phyloP scores from a whole-genome alignment of 2,329 filamentous ascomycete genomes.

The Ascochyta clinopodiicola region DNA sequence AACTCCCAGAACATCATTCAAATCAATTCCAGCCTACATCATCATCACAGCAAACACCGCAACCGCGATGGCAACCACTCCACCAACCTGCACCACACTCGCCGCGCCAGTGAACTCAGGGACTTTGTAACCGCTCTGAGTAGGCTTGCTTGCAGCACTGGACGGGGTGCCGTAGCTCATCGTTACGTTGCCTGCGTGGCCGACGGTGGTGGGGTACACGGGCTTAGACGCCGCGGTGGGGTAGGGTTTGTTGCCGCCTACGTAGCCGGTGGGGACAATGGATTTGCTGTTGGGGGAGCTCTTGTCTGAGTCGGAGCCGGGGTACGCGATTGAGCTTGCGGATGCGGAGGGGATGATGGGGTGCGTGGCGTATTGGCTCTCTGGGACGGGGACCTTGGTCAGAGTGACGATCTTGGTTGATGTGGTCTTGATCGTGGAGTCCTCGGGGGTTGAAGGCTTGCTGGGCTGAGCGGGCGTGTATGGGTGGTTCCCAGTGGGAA shows the following conservation, averaged over 20 bases:
- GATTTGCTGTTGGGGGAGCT: conserved; percentile 3
- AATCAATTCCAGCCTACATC: conserved; percentile 16
- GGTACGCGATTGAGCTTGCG: conserved; percentile 6
- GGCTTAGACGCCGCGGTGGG: conserved; percentile 3
- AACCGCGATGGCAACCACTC: conserved; percentile 16
- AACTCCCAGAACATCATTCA: not conserved
- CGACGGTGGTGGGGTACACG: not conserved
- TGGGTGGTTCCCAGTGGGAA: conserved; percentile 1
- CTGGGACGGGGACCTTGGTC: conserved; percentile 23
- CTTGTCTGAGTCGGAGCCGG: conserved; percentile 2
- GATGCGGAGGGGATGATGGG: conserved; percentile 10
- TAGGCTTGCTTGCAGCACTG: conserved; percentile 9
- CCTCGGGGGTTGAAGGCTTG: conserved; percentile 4
- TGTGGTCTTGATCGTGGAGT: conserved; percentile 15
- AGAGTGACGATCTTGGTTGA: conserved; percentile 28
- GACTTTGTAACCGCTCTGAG: conserved; percentile 19
- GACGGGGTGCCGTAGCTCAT: conserved; percentile 15
- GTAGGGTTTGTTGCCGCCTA: not conserved
- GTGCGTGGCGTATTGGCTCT: conserved; percentile 13
- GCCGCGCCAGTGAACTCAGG: conserved; percentile 36
- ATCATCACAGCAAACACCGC: conserved; percentile 23
- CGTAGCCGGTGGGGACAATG: not conserved
- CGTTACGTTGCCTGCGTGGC: conserved; percentile 17
- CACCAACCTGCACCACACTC: conserved; percentile 19
- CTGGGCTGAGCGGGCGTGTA: conserved; percentile 7